These are phyloP conservation scores for Theileria parva DNA, from an alignment of 169 alveolate species.

Conservation along the genomic window DNA sequence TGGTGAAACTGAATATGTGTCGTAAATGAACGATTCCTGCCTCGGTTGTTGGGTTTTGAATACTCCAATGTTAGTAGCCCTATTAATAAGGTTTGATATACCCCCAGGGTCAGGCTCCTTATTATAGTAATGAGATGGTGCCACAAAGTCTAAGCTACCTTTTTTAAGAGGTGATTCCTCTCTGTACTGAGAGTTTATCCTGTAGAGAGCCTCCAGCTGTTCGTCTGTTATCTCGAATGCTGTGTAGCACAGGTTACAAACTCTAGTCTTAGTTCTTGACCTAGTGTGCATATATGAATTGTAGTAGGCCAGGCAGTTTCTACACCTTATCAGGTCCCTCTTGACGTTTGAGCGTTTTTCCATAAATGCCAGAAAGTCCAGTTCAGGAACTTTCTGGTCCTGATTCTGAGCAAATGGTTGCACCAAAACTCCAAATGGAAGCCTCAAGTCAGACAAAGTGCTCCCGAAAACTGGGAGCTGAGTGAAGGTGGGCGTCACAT, in stretches of 20 bases:
- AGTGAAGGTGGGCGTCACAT: slow-evolving; percentile 62
- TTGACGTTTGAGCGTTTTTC: slow-evolving; percentile 55
- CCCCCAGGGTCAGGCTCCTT: neutral
- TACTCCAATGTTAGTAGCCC: neutral
- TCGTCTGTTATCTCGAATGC: slow-evolving; percentile 57
- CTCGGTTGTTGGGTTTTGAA: neutral
- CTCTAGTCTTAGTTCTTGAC: slow-evolving; percentile 28
- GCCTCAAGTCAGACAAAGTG: slow-evolving; percentile 54
- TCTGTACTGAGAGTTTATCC: slow-evolving; percentile 42
- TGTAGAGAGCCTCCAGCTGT: slow-evolving; percentile 47
- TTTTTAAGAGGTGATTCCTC: slow-evolving; percentile 24
- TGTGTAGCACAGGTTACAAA: slow-evolving; percentile 72
- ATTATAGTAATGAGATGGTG: slow-evolving; percentile 66
- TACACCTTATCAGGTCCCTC: slow-evolving; percentile 72
- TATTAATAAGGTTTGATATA: neutral
- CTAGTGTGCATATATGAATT: slow-evolving; percentile 69
- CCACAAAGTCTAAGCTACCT: slow-evolving; percentile 73
- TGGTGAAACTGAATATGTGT: slow-evolving; percentile 1
- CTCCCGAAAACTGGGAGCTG: slow-evolving; percentile 72
- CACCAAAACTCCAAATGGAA: slow-evolving; percentile 73
- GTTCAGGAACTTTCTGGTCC: slow-evolving; percentile 55
- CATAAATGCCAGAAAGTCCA: slow-evolving; percentile 65
- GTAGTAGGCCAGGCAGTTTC: slow-evolving; percentile 69
- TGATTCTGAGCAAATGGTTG: slow-evolving; percentile 75
- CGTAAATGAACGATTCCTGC: neutral